Conservation (phyloP, 2,329 filamentous ascomycete genomes). For the Hymenoscyphus salicellus region DNA sequence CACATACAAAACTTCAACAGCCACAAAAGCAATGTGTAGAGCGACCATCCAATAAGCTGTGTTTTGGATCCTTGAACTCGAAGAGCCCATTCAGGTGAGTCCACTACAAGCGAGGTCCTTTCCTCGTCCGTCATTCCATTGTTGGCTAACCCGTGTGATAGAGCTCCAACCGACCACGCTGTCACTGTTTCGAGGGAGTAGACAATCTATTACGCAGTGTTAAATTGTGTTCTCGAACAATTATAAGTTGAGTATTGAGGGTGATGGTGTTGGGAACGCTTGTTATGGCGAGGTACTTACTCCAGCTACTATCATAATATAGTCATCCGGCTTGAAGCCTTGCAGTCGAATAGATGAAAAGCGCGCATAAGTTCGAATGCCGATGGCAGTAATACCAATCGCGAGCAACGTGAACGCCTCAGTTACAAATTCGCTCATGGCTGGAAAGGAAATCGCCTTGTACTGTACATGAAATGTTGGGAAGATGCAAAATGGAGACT, state of each 20-base stretch:
- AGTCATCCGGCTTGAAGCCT: constrained; percentile 56
- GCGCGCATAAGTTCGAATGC: constrained; percentile 40
- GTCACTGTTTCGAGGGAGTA: constrained; percentile 50
- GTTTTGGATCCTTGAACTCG: constrained; percentile 54
- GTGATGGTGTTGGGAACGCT: background rate
- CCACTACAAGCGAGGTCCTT: constrained; percentile 43
- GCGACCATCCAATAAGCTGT: constrained; percentile 52
- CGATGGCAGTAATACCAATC: constrained; percentile 7
- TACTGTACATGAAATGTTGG: background rate
- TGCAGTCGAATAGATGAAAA: constrained; percentile 46
- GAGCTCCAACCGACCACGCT: constrained; percentile 48
- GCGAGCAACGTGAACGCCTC: constrained; percentile 47
- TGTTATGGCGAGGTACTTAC: constrained; percentile 38
- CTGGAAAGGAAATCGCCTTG: background rate
- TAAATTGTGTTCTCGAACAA: background rate
- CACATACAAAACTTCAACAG: constrained; percentile 54
- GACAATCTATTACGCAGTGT: constrained; percentile 41
- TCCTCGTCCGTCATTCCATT: constrained; percentile 54
- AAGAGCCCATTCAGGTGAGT: constrained; percentile 45
- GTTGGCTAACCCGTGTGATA: constrained; percentile 49
- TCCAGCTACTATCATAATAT: constrained; percentile 52
- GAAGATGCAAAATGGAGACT: background rate
- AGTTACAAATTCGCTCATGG: constrained; percentile 36
- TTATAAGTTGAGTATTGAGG: background rate
- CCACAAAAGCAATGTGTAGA: constrained; percentile 53